These are phyloP conservation scores for Graphiopsis chlorocephala DNA, from an alignment of 2,329 filamentous ascomycete species.

Conservation along the genomic window DNA sequence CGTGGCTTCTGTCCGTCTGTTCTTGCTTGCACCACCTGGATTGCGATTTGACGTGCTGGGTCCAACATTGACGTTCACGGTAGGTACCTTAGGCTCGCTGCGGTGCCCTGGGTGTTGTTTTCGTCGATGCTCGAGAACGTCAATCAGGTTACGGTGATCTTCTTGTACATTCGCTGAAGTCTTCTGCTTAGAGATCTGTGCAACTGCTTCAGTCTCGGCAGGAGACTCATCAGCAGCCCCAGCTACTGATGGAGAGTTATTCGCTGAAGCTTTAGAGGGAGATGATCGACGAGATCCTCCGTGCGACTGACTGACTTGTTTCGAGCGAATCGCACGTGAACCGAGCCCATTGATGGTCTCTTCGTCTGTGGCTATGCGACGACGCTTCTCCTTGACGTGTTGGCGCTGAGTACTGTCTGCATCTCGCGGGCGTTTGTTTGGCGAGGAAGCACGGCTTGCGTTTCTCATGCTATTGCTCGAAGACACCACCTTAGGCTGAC, in stretches of 20 bases:
- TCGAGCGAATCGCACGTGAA: not conserved
- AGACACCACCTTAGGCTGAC: not conserved
- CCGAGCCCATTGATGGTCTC: not conserved
- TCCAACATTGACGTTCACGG: too few relatives aligned
- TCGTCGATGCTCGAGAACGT: not conserved
- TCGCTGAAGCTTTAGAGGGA: not conserved
- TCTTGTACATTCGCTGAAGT: not conserved
- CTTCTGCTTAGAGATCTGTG: not conserved
- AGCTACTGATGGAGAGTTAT: not conserved
- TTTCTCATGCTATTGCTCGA: not conserved
- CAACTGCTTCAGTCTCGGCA: not conserved
- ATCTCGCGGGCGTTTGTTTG: not conserved
- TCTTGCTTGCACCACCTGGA: not conserved
- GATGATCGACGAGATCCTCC: not conserved
- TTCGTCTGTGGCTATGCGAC: not conserved
- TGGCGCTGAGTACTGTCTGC: not conserved
- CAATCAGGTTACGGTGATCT: not conserved
- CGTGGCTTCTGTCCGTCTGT: not conserved
- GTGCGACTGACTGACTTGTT: not conserved
- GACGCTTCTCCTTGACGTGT: not conserved
- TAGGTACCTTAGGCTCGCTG: not conserved
- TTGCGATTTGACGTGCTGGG: not conserved
- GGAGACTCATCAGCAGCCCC: not conserved
- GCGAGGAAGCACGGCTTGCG: not conserved
- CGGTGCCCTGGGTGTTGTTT: not conserved